These are phyloP conservation scores for Daedaleopsis nitida DNA, from an alignment of 768 basidiomycete species.

Conservation along the genomic window DNA sequence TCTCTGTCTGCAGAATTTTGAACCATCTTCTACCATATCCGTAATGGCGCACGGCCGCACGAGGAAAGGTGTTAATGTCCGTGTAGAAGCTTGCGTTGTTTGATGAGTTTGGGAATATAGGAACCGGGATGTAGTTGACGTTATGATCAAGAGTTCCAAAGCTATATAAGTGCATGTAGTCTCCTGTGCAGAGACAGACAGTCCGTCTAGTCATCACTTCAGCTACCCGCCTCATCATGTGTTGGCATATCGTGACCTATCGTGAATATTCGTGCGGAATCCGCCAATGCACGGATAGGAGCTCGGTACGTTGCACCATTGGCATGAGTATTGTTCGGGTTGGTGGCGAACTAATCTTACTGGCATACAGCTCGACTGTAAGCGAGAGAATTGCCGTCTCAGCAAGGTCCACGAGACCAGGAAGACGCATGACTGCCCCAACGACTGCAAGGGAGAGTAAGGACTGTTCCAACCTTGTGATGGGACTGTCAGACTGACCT, in stretches of 20 bases:
- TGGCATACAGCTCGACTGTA: slow-evolving; percentile 10
- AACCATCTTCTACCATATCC: too few species aligned
- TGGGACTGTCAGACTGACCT: neutral
- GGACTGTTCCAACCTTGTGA: neutral
- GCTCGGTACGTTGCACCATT: neutral
- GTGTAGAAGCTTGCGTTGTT: too few species aligned
- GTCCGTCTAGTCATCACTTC: neutral
- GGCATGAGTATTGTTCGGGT: neutral
- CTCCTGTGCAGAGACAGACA: neutral
- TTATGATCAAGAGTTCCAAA: too few species aligned
- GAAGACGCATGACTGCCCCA: slow-evolving; percentile 9
- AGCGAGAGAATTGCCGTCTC: slow-evolving; percentile 4
- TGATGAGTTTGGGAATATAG: too few species aligned
- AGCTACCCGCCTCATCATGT: slow-evolving; percentile 1
- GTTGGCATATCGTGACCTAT: slow-evolving; percentile 10
- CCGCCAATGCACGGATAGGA: slow-evolving; percentile 8
- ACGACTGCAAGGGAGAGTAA: slow-evolving; percentile 5
- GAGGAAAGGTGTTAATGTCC: too few species aligned
- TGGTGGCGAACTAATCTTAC: too few species aligned
- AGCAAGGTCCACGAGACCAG: slow-evolving; percentile 6
- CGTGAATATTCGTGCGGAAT: slow-evolving; percentile 15
- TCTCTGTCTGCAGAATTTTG: too few species aligned
- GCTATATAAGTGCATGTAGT: too few species aligned
- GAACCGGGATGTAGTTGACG: too few species aligned
- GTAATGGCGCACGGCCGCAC: too few species aligned